phyloP scores from a whole-genome alignment of 192 early-diverging fungal species.

The Coemansia sp. region DNA sequence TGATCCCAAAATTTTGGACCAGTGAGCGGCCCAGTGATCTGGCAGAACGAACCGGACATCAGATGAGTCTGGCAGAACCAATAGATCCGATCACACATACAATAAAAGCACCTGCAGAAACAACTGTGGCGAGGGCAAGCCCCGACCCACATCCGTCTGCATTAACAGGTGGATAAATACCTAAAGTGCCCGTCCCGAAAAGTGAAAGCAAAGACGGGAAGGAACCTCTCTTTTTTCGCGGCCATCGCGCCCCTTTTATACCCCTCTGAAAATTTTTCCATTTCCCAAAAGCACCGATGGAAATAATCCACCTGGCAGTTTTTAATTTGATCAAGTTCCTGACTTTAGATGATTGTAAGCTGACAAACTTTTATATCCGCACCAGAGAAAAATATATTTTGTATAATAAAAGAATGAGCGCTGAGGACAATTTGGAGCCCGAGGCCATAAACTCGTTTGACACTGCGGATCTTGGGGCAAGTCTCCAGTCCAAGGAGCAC shows the following conservation, averaged over 20 bases:
- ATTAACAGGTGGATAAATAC: conserved; percentile 8
- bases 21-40: no score
- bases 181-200: conserved; percentile 43
- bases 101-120: conserved; percentile 5
- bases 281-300: background rate
- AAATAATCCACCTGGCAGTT: background rate
- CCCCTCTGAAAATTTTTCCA: conserved; percentile 15
- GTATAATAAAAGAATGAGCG: conserved; percentile 7
- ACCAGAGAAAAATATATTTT: background rate
- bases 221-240: conserved; percentile 13
- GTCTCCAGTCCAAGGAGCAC: conserved; percentile 35
- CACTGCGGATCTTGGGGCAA: conserved; percentile 31
- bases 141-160: background rate
- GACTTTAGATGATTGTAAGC: no score
- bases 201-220: conserved; percentile 48
- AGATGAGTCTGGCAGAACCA: background rate
- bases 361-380: no score
- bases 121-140: background rate
- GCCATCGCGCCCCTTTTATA: conserved; percentile 32
- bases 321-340: background rate
- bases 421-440: background rate
- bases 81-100: conserved; percentile 6
- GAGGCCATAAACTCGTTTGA: conserved; percentile 23
- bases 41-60: no score
- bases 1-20: no score